Percentiles rank a stretch among this genome's conserved stretches.
phyloP scores from a whole-genome alignment of 129 eudicot species.

The Flaveria brownii region DNA sequence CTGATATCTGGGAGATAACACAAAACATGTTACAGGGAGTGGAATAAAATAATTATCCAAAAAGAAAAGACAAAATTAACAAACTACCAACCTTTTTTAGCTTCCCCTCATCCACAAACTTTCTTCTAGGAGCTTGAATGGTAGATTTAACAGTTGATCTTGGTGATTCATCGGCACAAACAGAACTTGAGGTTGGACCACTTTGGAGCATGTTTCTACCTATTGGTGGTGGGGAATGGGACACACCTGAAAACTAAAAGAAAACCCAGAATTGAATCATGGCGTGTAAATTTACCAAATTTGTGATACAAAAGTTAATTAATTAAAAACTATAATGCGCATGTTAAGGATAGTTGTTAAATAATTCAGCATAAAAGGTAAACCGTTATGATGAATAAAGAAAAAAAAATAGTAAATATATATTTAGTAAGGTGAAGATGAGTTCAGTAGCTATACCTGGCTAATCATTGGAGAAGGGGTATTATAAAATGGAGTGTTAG shows the following conservation, averaged over 20 bases:
- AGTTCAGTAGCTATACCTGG: constrained; percentile 54
- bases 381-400: neutral
- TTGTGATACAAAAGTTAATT: neutral
- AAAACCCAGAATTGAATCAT: constrained; percentile 17
- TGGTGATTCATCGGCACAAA: constrained; percentile 49
- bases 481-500: constrained; percentile 63
- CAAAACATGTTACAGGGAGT: constrained; percentile 5
- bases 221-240: constrained; percentile 73
- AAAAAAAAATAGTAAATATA: neutral
- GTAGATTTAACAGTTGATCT: constrained; percentile 61
- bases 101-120: constrained; percentile 91
- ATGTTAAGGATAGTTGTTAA: neutral
- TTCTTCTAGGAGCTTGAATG: constrained; percentile 81
- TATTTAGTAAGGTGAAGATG: neutral
- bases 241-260: constrained; percentile 77
- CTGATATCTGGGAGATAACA: constrained; percentile 71
- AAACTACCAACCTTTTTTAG: constrained; percentile 66
- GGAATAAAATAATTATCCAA: constrained; percentile 15
- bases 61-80: neutral
- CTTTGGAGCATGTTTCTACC: constrained; percentile 68
- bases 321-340: neutral
- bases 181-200: constrained; percentile 49
- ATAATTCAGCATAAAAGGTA: constrained; percentile 1
- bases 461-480: constrained; percentile 94
- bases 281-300: constrained; percentile 7